Evolutionary conservation across 2,329 filamentous ascomycete genomes (phyloP).

Genomic region (Blastomyces percursus): DNA sequence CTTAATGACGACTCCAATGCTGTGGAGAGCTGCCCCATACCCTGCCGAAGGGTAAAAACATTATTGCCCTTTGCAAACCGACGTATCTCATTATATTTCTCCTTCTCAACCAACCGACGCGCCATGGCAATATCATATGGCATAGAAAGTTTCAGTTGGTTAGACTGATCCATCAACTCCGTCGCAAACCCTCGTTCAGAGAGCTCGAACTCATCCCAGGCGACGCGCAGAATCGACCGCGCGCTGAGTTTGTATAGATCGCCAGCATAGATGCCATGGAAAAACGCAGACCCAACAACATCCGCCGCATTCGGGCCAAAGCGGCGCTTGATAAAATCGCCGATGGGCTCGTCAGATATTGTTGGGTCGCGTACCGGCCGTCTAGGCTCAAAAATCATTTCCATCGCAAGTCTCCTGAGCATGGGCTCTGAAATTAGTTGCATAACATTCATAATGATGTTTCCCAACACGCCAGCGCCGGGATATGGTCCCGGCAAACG

Average conservation of each 20-base stretch:
- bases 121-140: not conserved
- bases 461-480: slow-evolving; percentile 14
- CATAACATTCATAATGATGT: slow-evolving; percentile 23
- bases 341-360: slow-evolving; percentile 57
- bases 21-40: slow-evolving; percentile 52
- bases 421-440: slow-evolving; percentile 42
- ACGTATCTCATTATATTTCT: slow-evolving; percentile 14
- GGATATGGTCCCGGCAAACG: slow-evolving; percentile 42
- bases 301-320: slow-evolving; percentile 45
- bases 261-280: slow-evolving; percentile 70
- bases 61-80: slow-evolving; percentile 19
- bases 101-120: slow-evolving; percentile 10
- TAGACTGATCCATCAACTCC: slow-evolving; percentile 22
- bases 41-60: slow-evolving; percentile 39
- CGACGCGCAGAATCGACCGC: slow-evolving; percentile 40
- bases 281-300: slow-evolving; percentile 56
- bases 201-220: slow-evolving; percentile 8
- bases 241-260: slow-evolving; percentile 69
- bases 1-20: slow-evolving; percentile 44
- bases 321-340: slow-evolving; percentile 39
- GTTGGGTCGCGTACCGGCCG: slow-evolving; percentile 18
- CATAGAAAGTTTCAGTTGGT: not conserved
- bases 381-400: slow-evolving; percentile 21
- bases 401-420: slow-evolving; percentile 19
- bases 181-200: slow-evolving; percentile 11